These are phyloP conservation scores for Cryptosporidium muris DNA, from an alignment of 169 alveolate species.

Conservation along the genomic window DNA sequence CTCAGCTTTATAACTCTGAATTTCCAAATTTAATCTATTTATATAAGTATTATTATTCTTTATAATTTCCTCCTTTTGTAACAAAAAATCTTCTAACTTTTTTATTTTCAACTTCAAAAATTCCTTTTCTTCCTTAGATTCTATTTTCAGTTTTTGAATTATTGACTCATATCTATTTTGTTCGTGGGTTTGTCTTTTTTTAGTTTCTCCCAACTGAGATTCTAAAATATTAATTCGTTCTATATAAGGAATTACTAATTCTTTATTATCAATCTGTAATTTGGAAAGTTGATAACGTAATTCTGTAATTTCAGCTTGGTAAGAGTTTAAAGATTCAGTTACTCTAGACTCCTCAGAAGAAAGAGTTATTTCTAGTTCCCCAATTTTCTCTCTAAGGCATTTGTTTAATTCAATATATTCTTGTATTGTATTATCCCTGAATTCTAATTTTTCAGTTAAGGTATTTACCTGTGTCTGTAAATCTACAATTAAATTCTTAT, in stretches of 20 bases:
- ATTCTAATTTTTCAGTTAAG: background rate
- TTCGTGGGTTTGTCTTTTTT: slow-evolving; percentile 43
- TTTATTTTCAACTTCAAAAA: background rate
- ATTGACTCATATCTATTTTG: slow-evolving; percentile 31
- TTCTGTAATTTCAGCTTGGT: slow-evolving; percentile 46
- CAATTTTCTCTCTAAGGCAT: slow-evolving; percentile 13
- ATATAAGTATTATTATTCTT: background rate
- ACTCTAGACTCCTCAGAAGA: slow-evolving; percentile 6
- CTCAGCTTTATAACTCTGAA: slow-evolving; percentile 6
- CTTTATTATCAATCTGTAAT: slow-evolving; percentile 3
- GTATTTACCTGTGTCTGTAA: too few relatives aligned
- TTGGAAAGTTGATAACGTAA: slow-evolving; percentile 14
- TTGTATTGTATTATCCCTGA: slow-evolving; percentile 4
- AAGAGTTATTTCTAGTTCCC: slow-evolving; percentile 24
- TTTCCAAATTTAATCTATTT: slow-evolving; percentile 1
- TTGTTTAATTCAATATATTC: slow-evolving; percentile 8
- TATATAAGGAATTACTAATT: slow-evolving; percentile 29
- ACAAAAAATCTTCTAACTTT: background rate
- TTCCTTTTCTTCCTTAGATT: slow-evolving; percentile 9
- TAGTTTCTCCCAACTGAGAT: slow-evolving; percentile 37
- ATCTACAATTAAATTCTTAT: background rate
- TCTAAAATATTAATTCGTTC: slow-evolving; percentile 35
- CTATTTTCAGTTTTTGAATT: slow-evolving; percentile 20
- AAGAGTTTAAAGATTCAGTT: slow-evolving; percentile 21
- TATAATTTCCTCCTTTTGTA: background rate